Evolutionary conservation across 208 protist genomes (phyloP), one percentile per base, ranked within the genome.

Genomic region (Crithidia thermophila): DNA sequence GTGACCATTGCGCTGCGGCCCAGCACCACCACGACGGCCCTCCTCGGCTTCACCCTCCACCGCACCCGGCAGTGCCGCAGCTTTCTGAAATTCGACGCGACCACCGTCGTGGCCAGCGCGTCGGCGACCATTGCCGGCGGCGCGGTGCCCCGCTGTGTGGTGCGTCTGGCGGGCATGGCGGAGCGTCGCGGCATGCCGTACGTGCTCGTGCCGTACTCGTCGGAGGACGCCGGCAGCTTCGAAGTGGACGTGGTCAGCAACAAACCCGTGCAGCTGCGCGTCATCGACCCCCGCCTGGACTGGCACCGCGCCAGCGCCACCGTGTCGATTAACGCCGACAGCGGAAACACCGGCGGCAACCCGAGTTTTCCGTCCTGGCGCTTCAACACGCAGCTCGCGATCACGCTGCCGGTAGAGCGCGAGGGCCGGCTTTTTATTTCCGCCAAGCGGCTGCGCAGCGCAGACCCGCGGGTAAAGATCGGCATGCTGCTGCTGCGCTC

Each of bases 141-240:
- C 4, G 75, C 60, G 16, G 33, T 40, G 34, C 61, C 69, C 27
- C 66, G 60, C 30, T 82, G 87, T 39, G 66, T 69, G 27, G 67
- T 78, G 33, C 65, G 75, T n/a, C 51, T 97, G 37, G 75, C 72
- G 6, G 86, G 90, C 37, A 89, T 95, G 80, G 60, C 64, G 56
- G 82, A 84, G 66, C 67, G 90, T 21, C 81, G 82, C 18, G 93
- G 93, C 13, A 88, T 90, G 85, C 90, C 93, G 28, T 97, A 94
- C 75, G 77, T 94, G 27, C 62, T 97, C 57, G 85, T 97, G 11
- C 90, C 90, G 7, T 91, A 87, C 71, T 75, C 61, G 43, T 74
- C 68, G 16, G 56, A 76, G 1, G 60, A 36, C 14, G 45, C 37
- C 5, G 59, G 34, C 18, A 60, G 59, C 16, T 97, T 93, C 55